Evolutionary conservation across 2,329 filamentous ascomycete species (phyloP).

Genomic region (Periconia digitata): DNA sequence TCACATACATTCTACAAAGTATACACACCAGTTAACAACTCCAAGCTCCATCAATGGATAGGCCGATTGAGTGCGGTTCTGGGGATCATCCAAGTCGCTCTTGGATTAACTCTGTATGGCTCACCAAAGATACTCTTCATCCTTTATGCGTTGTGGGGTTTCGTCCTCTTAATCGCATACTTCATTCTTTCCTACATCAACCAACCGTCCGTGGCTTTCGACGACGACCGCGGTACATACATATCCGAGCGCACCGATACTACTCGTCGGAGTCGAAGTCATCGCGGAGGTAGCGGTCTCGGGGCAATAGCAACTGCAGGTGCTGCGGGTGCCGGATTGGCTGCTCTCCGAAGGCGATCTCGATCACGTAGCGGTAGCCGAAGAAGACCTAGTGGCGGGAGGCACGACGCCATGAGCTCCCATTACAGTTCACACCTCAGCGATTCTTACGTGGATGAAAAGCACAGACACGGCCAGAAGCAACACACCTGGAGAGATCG

Average conservation of each 20-base stretch:
- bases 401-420: constrained; percentile 38
- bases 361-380: constrained; percentile 43
- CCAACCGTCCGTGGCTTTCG: constrained; percentile 56
- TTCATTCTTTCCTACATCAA: constrained; percentile 77
- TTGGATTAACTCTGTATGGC: constrained; percentile 89
- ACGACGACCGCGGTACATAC: constrained; percentile 61
- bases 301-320: constrained; percentile 57
- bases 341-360: constrained; percentile 51
- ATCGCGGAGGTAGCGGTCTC: constrained; percentile 36
- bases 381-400: constrained; percentile 24
- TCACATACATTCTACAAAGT: not conserved
- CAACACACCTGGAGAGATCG: constrained; percentile 48
- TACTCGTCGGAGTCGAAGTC: constrained; percentile 37
- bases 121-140: constrained; percentile 85
- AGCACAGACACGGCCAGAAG: constrained; percentile 40
- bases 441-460: constrained; percentile 47
- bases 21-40: constrained; percentile 28
- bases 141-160: constrained; percentile 78
- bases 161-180: constrained; percentile 71
- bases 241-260: constrained; percentile 57
- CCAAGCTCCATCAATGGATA: constrained; percentile 83
- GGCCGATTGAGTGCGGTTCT: constrained; percentile 77
- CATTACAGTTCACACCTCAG: constrained; percentile 34
- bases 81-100: constrained; percentile 81
- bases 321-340: constrained; percentile 60